These are phyloP conservation scores for Colletotrichum noveboracense DNA, from an alignment of 2,329 filamentous ascomycete genomes.

Conservation along the genomic window DNA sequence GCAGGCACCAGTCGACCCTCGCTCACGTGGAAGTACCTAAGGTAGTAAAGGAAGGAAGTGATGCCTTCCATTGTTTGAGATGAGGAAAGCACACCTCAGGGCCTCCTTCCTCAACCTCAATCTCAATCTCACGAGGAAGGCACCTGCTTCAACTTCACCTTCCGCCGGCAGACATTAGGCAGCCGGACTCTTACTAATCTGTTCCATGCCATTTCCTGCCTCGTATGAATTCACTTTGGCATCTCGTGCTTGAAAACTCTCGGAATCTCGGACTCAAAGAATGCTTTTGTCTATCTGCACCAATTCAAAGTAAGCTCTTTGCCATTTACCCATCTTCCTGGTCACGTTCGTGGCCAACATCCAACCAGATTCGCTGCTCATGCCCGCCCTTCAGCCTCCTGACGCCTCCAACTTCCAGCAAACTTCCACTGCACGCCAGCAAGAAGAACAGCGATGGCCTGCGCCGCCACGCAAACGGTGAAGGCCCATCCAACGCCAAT, in stretches of 20 bases:
- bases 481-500: slow-evolving; percentile 40
- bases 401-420: slow-evolving; percentile 39
- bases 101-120: background rate
- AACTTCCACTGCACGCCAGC: slow-evolving; percentile 49
- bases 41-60: background rate
- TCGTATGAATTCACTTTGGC: background rate
- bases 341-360: background rate
- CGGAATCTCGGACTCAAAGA: background rate
- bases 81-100: background rate
- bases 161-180: background rate
- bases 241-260: background rate
- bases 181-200: background rate
- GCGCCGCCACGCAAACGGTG: slow-evolving; percentile 47
- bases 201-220: background rate
- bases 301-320: background rate
- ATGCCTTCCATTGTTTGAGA: background rate
- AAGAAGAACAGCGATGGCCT: slow-evolving; percentile 49
- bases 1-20: background rate
- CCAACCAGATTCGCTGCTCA: background rate
- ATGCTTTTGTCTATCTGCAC: background rate
- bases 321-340: background rate
- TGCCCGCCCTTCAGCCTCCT: background rate
- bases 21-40: background rate
- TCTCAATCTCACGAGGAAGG: background rate
- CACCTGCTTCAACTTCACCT: background rate